These are phyloP conservation scores for Sporothrix brasiliensis DNA, from an alignment of 2,329 filamentous ascomycete species.

Conservation along the genomic window DNA sequence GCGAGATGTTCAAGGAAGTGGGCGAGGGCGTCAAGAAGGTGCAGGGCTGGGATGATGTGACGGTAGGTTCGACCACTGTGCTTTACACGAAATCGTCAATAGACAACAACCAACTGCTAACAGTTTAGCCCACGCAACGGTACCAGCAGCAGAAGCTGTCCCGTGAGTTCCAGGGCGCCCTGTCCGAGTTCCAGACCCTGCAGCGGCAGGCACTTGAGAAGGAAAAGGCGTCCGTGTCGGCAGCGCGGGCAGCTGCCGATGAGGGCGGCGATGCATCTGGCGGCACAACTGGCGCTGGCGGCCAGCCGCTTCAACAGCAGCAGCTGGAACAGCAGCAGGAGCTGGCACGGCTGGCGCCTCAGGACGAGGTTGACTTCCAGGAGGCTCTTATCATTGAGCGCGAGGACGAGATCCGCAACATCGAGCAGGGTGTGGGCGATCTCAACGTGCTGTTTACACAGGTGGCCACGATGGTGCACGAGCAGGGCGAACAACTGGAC, in stretches of 20 bases:
- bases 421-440: conserved; percentile 93
- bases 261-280: conserved; percentile 49
- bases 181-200: conserved; percentile 90
- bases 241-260: conserved; percentile 79
- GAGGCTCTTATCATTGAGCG: conserved; percentile 94
- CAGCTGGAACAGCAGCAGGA: conserved; percentile 70
- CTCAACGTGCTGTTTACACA: conserved; percentile 96
- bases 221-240: conserved; percentile 81
- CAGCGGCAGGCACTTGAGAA: conserved; percentile 90
- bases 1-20: conserved; percentile 83
- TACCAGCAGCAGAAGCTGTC: conserved; percentile 95
- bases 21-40: conserved; percentile 93
- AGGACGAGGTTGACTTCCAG: conserved; percentile 97
- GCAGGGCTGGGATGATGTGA: conserved; percentile 81
- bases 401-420: conserved; percentile 94
- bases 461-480: conserved; percentile 94
- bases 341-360: conserved; percentile 78
- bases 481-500: conserved; percentile 87
- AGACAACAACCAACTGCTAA: background rate
- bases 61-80: conserved; percentile 56
- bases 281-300: conserved; percentile 38
- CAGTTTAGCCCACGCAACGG: conserved; percentile 79
- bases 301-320: conserved; percentile 48
- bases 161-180: conserved; percentile 84
- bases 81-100: background rate